phyloP scores from a whole-genome alignment of 2,329 filamentous ascomycete genomes.

The Trichoderma sp. region DNA sequence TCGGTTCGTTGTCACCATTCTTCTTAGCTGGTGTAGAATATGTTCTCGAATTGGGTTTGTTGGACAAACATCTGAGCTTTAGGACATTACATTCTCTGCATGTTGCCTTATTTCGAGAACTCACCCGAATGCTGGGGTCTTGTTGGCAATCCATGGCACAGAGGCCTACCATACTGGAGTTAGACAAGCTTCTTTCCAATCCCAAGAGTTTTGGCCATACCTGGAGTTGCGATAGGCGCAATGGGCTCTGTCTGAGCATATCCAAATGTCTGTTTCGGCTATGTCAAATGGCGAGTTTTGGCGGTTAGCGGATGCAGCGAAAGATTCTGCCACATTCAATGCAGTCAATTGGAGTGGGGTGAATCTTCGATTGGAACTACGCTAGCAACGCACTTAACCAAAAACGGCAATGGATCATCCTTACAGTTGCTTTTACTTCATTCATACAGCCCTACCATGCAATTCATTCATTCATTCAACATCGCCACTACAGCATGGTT shows the following conservation, averaged over 20 bases:
- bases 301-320: background rate
- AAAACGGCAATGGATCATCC: background rate
- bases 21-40: background rate
- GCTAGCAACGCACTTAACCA: background rate
- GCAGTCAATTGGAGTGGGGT: background rate
- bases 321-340: constrained; percentile 12
- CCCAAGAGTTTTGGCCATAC: constrained; percentile 22
- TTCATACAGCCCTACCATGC: background rate
- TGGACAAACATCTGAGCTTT: background rate
- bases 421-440: background rate
- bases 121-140: constrained; percentile 13
- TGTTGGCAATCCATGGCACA: constrained; percentile 4
- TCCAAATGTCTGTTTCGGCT: background rate
- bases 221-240: constrained; percentile 29
- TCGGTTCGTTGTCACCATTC: background rate
- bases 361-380: background rate
- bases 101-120: background rate
- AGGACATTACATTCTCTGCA: background rate
- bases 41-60: background rate
- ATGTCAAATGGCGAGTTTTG: background rate
- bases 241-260: constrained; percentile 35
- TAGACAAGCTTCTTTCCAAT: background rate
- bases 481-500: background rate
- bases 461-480: background rate
- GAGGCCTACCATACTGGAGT: background rate